These are phyloP conservation scores for Blastocladiella emersonii DNA, from an alignment of 371 early-diverging fungal genomes.

Conservation along the genomic window DNA sequence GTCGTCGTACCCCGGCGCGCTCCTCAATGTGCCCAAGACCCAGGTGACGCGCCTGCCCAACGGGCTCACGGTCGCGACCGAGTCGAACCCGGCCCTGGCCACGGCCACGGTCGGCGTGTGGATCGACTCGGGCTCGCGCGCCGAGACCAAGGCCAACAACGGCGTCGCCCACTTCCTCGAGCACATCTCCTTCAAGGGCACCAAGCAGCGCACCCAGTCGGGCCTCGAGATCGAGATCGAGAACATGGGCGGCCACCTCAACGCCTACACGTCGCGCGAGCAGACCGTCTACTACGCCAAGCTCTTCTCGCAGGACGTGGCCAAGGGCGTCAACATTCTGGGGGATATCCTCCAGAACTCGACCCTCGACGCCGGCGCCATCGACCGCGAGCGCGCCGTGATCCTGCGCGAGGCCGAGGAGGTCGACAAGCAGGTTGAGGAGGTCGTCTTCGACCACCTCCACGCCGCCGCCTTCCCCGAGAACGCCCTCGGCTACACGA, in stretches of 20 bases:
- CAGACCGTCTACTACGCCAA: conserved; percentile 97
- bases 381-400: conserved; percentile 87
- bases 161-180: conserved; percentile 96
- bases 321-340: conserved; percentile 76
- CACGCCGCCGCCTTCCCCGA: conserved; percentile 90
- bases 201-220: conserved; percentile 62
- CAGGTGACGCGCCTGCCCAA: conserved; percentile 72
- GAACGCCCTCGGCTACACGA: conserved; percentile 80
- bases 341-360: conserved; percentile 90
- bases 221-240: conserved; percentile 88
- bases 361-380: conserved; percentile 61
- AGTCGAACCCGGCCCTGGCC: conserved; percentile 48
- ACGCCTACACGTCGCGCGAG: conserved; percentile 95
- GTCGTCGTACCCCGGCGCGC: conserved; percentile 2
- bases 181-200: conserved; percentile 98
- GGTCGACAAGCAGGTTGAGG: conserved; percentile 88
- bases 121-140: conserved; percentile 93
- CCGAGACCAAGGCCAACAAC: conserved; percentile 77
- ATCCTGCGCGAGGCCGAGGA: conserved; percentile 91
- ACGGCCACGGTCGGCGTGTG: conserved; percentile 97
- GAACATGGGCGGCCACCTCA: conserved; percentile 93
- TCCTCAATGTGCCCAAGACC: conserved; percentile 41
- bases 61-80: conserved; percentile 91
- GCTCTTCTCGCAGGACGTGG: conserved; percentile 71
- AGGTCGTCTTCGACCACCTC: conserved; percentile 88